These are phyloP conservation scores for Fusarium sp. DNA, from an alignment of 2,329 filamentous ascomycete genomes.

Conservation along the genomic window DNA sequence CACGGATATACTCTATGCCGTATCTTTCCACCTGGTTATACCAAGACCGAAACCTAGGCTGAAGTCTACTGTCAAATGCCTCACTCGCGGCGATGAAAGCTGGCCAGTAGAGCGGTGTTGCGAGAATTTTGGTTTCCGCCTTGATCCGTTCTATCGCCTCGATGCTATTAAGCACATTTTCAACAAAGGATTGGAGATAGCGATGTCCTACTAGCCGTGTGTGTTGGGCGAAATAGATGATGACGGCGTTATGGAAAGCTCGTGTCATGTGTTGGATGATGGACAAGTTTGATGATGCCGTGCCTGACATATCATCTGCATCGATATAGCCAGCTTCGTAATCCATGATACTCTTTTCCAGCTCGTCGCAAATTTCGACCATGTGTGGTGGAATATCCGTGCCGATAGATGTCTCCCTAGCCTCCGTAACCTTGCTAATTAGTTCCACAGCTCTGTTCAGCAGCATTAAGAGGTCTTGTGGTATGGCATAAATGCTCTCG, in stretches of 20 bases:
- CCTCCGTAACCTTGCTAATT: neutral
- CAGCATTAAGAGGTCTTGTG: neutral
- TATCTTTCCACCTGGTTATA: neutral
- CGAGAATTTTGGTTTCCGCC: neutral
- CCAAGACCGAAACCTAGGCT: neutral
- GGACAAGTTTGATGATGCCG: neutral
- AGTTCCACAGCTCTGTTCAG: neutral
- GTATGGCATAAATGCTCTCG: neutral
- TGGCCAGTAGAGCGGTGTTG: neutral
- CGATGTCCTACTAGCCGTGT: neutral
- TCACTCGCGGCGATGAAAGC: neutral
- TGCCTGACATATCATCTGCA: neutral
- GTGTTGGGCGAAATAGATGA: neutral
- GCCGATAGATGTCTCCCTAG: neutral
- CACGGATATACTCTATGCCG: neutral
- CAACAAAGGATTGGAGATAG: neutral
- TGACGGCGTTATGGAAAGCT: neutral
- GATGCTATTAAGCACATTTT: neutral
- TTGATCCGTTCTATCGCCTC: neutral
- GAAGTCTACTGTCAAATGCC: neutral
- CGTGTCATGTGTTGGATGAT: neutral
- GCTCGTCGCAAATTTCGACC: neutral
- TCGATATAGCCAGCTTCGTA: neutral
- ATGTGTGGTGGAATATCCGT: neutral
- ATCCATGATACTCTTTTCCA: neutral